These are phyloP conservation scores for Tolypocladium endophyticum DNA, from an alignment of 2,329 filamentous ascomycete genomes.

Conservation along the genomic window DNA sequence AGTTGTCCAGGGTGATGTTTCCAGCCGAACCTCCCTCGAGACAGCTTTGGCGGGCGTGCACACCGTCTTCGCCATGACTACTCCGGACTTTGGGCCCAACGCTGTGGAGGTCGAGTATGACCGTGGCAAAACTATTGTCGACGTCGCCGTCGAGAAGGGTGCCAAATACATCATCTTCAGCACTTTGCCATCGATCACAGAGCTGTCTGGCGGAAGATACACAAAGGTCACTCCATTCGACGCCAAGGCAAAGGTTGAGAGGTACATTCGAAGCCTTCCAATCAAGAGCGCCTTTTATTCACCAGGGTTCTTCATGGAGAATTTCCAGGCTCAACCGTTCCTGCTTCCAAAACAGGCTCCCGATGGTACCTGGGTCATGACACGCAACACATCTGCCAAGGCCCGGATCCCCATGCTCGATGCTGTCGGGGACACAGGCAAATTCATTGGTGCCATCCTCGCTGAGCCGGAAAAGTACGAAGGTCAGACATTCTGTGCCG, in stretches of 20 bases:
- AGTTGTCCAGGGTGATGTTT: constrained; percentile 29
- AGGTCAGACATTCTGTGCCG: constrained; percentile 32
- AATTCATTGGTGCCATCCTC: constrained; percentile 28
- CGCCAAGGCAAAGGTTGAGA: constrained; percentile 38
- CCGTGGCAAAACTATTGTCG: constrained; percentile 28
- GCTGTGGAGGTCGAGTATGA: constrained; percentile 21
- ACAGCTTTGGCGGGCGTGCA: constrained; percentile 31
- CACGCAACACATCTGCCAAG: constrained; percentile 9
- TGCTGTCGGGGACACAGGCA: constrained; percentile 31
- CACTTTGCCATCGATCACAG: constrained; percentile 20
- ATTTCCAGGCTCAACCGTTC: constrained; percentile 16
- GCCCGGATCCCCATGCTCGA: constrained; percentile 32
- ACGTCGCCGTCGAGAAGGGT: constrained; percentile 24
- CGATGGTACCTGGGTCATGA: constrained; percentile 17
- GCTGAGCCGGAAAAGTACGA: constrained; percentile 29
- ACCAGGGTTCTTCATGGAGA: constrained; percentile 31
- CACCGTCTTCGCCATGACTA: constrained; percentile 38
- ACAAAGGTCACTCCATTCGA: constrained; percentile 33
- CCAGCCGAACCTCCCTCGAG: constrained; percentile 24
- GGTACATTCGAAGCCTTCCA: constrained; percentile 36
- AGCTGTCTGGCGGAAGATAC: constrained; percentile 24
- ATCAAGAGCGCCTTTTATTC: constrained; percentile 32
- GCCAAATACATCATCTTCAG: constrained; percentile 29
- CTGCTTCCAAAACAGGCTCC: constrained; percentile 17
- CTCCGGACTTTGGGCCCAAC: constrained; percentile 23